Conservation (phyloP, 495 filamentous ascomycete genomes). For the Bacidia rubella region DNA sequence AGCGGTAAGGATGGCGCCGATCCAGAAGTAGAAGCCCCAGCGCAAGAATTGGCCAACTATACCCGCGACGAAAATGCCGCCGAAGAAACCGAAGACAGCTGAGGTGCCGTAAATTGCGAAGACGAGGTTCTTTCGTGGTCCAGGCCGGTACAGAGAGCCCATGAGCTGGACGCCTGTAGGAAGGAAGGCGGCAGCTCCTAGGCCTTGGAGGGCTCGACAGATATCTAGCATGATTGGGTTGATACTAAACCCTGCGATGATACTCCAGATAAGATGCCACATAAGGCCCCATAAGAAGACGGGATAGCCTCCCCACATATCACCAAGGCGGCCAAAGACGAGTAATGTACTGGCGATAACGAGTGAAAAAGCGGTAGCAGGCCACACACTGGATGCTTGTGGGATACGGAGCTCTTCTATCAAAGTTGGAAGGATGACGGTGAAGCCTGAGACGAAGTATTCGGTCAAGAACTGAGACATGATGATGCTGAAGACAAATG, state of each 20-base stretch:
- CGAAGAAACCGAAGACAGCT: conserved; percentile 66
- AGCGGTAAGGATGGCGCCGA: conserved; percentile 31
- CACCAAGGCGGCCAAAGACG: conserved; percentile 61
- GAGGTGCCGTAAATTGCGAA: conserved; percentile 70
- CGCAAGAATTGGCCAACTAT: conserved; percentile 45
- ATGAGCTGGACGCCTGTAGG: conserved; percentile 68
- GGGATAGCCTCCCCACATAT: conserved; percentile 61
- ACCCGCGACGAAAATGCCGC: conserved; percentile 70
- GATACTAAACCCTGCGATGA: conserved; percentile 57
- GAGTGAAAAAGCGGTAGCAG: conserved; percentile 64
- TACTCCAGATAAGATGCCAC: conserved; percentile 60
- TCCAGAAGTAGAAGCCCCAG: conserved; percentile 74
- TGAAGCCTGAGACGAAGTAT: conserved; percentile 78
- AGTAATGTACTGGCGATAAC: conserved; percentile 60
- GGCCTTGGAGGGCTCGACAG: conserved; percentile 61
- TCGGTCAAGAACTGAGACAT: conserved; percentile 27
- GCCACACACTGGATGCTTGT: conserved; percentile 53
- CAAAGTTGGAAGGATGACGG: conserved; percentile 61
- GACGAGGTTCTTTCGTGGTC: conserved; percentile 72
- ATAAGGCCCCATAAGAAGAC: conserved; percentile 52
- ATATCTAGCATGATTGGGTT: conserved; percentile 60
- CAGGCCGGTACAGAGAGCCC: conserved; percentile 67
- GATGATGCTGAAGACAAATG: conserved; percentile 42
- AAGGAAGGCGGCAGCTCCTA: conserved; percentile 64
- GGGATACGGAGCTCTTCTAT: conserved; percentile 50